Conservation (phyloP, 2,329 filamentous ascomycete genomes). For the Ophidiomyces ophidiicola region DNA sequence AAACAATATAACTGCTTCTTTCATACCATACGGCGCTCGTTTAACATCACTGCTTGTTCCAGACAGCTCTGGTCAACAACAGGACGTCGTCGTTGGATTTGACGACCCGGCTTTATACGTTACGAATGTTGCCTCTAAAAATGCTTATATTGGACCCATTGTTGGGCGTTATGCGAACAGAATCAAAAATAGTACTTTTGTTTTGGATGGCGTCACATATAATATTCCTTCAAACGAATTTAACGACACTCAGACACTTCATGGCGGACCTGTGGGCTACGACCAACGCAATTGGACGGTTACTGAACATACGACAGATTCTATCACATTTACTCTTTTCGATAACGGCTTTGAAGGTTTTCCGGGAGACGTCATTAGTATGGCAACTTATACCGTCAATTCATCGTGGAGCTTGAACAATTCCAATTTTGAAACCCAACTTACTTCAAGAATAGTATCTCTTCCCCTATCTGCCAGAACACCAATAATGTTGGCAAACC, state of each 20-base stretch:
- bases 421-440: constrained; percentile 24
- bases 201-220: constrained; percentile 36
- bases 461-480: constrained; percentile 36
- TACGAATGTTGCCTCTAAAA: constrained; percentile 35
- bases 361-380: constrained; percentile 37
- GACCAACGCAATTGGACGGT: constrained; percentile 41
- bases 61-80: constrained; percentile 37
- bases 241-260: constrained; percentile 40
- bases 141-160: constrained; percentile 38
- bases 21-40: constrained; percentile 39
- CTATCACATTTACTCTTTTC: constrained; percentile 37
- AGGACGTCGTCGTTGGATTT: constrained; percentile 42
- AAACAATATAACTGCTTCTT: constrained; percentile 37
- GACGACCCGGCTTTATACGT: constrained; percentile 37
- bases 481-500: constrained; percentile 41
- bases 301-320: constrained; percentile 28
- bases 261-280: constrained; percentile 39
- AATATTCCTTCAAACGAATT: constrained; percentile 42
- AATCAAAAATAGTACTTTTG: constrained; percentile 46
- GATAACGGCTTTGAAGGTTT: constrained; percentile 35
- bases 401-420: constrained; percentile 27
- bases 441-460: constrained; percentile 36
- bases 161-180: constrained; percentile 45
- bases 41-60: constrained; percentile 39
- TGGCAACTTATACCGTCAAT: constrained; percentile 36